phyloP scores from a whole-genome alignment of 2,329 filamentous ascomycete species.

The Ophiocordyceps sinensis region DNA sequence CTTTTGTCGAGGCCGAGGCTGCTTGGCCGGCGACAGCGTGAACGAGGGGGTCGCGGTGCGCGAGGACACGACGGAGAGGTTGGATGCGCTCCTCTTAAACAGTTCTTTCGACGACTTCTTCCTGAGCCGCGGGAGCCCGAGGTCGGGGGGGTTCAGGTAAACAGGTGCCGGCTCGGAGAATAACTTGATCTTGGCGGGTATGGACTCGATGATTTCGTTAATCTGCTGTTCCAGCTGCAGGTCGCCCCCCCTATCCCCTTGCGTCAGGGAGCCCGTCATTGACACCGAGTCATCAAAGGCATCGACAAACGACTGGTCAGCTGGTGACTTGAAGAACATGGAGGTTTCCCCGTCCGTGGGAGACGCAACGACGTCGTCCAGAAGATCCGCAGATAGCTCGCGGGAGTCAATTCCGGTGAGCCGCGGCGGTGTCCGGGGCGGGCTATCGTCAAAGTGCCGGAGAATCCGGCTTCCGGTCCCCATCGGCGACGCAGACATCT shows the following conservation, averaged over 20 bases:
- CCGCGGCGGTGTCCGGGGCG: slow-evolving; percentile 33
- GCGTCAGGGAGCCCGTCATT: slow-evolving; percentile 9
- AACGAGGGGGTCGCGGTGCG: slow-evolving; percentile 52
- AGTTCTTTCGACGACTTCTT: slow-evolving; percentile 27
- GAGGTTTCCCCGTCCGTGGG: slow-evolving; percentile 25
- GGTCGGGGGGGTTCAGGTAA: slow-evolving; percentile 44
- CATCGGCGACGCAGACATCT: slow-evolving; percentile 28
- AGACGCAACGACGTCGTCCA: slow-evolving; percentile 29
- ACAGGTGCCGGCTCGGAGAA: slow-evolving; percentile 36
- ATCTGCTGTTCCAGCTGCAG: slow-evolving; percentile 70
- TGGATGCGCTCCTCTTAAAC: slow-evolving; percentile 33
- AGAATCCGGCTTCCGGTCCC: slow-evolving; percentile 14
- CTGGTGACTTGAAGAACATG: slow-evolving; percentile 21
- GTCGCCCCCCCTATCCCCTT: slow-evolving; percentile 29
- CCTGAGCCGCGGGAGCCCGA: slow-evolving; percentile 33
- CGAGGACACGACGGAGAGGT: slow-evolving; percentile 37
- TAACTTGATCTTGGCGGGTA: slow-evolving; percentile 68
- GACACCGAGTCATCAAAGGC: slow-evolving; percentile 29
- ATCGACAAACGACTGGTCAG: slow-evolving; percentile 30
- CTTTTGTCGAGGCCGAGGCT: slow-evolving; percentile 29
- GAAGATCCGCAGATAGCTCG: slow-evolving; percentile 24
- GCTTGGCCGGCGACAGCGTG: slow-evolving; percentile 51
- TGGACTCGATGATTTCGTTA: slow-evolving; percentile 59
- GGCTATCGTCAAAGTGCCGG: slow-evolving; percentile 25
- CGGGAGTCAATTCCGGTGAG: slow-evolving; percentile 4